These are phyloP conservation scores for Lepidium aucheri DNA, from an alignment of 345 rosid species.

Conservation along the genomic window DNA sequence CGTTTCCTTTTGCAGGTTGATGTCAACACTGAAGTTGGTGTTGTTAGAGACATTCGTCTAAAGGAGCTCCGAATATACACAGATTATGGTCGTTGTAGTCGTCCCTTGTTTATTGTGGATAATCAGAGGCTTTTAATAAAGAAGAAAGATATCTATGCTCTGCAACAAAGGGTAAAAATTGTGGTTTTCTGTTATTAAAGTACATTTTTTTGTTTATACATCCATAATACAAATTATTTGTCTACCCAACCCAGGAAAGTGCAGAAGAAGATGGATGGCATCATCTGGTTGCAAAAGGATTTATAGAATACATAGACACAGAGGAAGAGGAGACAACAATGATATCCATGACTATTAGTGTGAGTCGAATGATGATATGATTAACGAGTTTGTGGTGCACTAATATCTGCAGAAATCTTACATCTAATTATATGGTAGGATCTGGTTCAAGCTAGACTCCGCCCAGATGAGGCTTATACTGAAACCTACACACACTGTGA, in stretches of 20 bases:
- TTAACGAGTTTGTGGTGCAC: background rate
- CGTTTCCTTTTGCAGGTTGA: conserved; percentile 53
- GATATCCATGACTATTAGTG: conserved; percentile 99
- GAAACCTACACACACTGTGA: conserved; percentile 96
- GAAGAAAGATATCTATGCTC: conserved; percentile 76
- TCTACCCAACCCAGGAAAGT: conserved; percentile 49
- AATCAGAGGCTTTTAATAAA: conserved; percentile 87
- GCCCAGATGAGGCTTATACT: conserved; percentile 73
- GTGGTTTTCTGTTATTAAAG: background rate
- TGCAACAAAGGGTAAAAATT: conserved; percentile 71
- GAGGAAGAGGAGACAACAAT: conserved; percentile 99
- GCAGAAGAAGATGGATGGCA: conserved; percentile 93
- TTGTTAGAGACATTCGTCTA: conserved; percentile 85
- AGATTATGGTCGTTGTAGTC: conserved; percentile 98
- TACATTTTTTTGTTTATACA: background rate
- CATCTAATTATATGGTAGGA: conserved; percentile 42
- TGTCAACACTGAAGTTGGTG: conserved; percentile 97
- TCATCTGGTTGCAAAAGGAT: conserved; percentile 83
- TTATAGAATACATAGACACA: conserved; percentile 87
- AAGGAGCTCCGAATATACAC: conserved; percentile 90
- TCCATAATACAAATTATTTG: background rate
- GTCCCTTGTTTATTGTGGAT: conserved; percentile 90
- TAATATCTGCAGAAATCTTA: conserved; percentile 3
- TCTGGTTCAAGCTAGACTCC: conserved; percentile 76
- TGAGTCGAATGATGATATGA: conserved; percentile 30